These are phyloP conservation scores for Agrostemma githago DNA, from an alignment of 148 eudicot species.

Conservation along the genomic window DNA sequence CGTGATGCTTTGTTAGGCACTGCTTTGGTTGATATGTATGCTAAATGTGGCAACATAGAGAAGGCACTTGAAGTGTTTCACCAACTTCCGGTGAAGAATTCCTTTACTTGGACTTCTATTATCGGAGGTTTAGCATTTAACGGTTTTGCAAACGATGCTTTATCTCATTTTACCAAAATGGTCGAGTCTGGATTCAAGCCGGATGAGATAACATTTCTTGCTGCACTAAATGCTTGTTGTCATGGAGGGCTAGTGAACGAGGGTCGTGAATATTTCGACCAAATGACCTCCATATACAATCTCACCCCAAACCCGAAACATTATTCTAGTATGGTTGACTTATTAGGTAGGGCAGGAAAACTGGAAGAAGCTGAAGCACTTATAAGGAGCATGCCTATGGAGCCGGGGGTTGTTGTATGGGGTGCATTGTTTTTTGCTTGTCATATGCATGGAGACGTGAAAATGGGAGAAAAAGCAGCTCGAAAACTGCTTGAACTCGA, in stretches of 20 bases:
- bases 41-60: conserved; percentile 54
- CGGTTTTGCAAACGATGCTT: conserved; percentile 51
- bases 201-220: conserved; percentile 54
- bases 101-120: conserved; percentile 51
- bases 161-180: conserved; percentile 40
- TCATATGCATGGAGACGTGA: conserved; percentile 44
- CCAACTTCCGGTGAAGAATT: conserved; percentile 41
- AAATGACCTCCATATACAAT: conserved; percentile 43
- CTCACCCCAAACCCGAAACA: conserved; percentile 47
- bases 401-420: conserved; percentile 57
- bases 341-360: conserved; percentile 57
- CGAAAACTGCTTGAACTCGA: conserved; percentile 52
- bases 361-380: conserved; percentile 55
- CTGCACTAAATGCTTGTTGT: conserved; percentile 52
- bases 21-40: conserved; percentile 63
- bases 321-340: conserved; percentile 65
- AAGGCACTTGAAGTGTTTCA: conserved; percentile 53
- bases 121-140: conserved; percentile 55
- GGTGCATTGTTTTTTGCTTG: conserved; percentile 56
- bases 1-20: conserved; percentile 50
- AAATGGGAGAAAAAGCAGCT: conserved; percentile 64
- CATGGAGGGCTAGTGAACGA: conserved; percentile 63
- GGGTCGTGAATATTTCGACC: conserved; percentile 45
- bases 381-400: conserved; percentile 50
- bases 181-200: conserved; percentile 43